These are phyloP conservation scores for Backusella circina DNA, from an alignment of 192 early-diverging fungal genomes.

Conservation along the genomic window DNA sequence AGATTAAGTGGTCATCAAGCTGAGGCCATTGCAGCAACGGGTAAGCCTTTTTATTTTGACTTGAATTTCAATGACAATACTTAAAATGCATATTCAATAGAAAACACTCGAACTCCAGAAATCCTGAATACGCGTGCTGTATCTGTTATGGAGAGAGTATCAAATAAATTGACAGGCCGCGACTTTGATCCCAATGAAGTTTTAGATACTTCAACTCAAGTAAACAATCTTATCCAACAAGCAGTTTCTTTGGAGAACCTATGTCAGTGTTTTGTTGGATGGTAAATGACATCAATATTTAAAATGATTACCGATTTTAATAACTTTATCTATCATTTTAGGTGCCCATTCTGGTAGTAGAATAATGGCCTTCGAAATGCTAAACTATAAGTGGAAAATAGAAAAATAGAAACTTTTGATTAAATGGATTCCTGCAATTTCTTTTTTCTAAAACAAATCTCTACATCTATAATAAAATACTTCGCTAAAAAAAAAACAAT, in stretches of 20 bases:
- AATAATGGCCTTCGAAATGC: not conserved
- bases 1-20: slow-evolving; percentile 36
- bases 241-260: slow-evolving; percentile 89
- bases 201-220: slow-evolving; percentile 79
- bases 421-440: too few relatives aligned
- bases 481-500: too few relatives aligned
- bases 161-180: slow-evolving; percentile 90
- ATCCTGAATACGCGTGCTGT: slow-evolving; percentile 72
- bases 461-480: too few relatives aligned
- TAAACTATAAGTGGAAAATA: not conserved
- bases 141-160: slow-evolving; percentile 83
- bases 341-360: not conserved
- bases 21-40: slow-evolving; percentile 32
- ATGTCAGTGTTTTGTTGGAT: slow-evolving; percentile 71
- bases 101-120: slow-evolving; percentile 48
- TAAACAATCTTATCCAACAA: slow-evolving; percentile 85
- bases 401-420: too few relatives aligned
- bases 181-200: slow-evolving; percentile 83
- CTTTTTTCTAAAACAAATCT: too few relatives aligned
- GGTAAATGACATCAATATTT: slow-evolving; percentile 33
- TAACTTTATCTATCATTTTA: not conserved
- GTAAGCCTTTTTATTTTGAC: not conserved
- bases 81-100: slow-evolving; percentile 21
- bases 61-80: not conserved
- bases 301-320: not conserved